These are phyloP conservation scores for Thoreauomyces humboldtii DNA, from an alignment of 192 early-diverging fungal genomes.

Conservation along the genomic window DNA sequence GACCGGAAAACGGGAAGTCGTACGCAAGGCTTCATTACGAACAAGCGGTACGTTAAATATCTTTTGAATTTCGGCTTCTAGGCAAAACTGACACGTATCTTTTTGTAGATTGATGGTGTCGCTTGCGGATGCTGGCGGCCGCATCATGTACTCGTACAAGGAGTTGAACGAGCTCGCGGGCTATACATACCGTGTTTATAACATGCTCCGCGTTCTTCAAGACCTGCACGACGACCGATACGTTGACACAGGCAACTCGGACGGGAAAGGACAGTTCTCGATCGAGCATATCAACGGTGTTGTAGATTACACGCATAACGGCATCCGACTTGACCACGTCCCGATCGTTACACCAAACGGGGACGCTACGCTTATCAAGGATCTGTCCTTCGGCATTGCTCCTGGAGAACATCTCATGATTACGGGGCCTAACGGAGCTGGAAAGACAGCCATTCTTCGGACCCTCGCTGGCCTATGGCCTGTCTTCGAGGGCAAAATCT, in stretches of 20 bases:
- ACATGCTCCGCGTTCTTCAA: slow-evolving; percentile 80
- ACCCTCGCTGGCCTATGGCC: slow-evolving; percentile 97
- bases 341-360: slow-evolving; percentile 51
- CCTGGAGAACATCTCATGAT: slow-evolving; percentile 91
- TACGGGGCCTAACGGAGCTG: slow-evolving; percentile 92
- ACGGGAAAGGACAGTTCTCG: slow-evolving; percentile 38
- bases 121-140: slow-evolving; percentile 88
- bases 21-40: slow-evolving; percentile 87
- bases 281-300: slow-evolving; percentile 29
- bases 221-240: slow-evolving; percentile 55
- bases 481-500: slow-evolving; percentile 69
- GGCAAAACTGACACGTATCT: too few species aligned
- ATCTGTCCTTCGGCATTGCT: slow-evolving; percentile 80
- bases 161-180: slow-evolving; percentile 95
- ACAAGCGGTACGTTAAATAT: slow-evolving; percentile 53
- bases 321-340: slow-evolving; percentile 41
- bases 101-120: slow-evolving; percentile 72
- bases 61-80: too few species aligned
- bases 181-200: slow-evolving; percentile 88
- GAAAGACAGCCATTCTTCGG: slow-evolving; percentile 87
- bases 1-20: slow-evolving; percentile 49
- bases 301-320: slow-evolving; percentile 7
- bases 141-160: slow-evolving; percentile 94
- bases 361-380: slow-evolving; percentile 33
- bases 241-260: slow-evolving; percentile 39